phyloP scores from a whole-genome alignment of 768 basidiomycete genomes.

The Lentinula lateritia region DNA sequence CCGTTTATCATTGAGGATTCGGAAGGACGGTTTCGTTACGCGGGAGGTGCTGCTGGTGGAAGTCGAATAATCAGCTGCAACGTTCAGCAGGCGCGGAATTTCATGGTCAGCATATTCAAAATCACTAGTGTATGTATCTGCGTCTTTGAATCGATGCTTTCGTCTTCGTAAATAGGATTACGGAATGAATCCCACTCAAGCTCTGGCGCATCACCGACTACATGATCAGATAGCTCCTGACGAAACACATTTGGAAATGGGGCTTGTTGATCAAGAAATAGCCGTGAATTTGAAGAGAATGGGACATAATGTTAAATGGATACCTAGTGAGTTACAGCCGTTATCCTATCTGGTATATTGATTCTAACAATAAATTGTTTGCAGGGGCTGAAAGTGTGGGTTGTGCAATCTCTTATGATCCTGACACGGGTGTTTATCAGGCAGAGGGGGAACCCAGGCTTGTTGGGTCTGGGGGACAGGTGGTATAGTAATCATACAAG shows the following conservation, averaged over 20 bases:
- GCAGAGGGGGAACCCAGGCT: background rate
- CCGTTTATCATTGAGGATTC: background rate
- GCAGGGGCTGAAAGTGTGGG: background rate
- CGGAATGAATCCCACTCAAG: background rate
- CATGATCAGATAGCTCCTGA: background rate
- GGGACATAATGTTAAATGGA: background rate
- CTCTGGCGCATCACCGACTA: background rate
- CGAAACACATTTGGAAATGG: background rate
- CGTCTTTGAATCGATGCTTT: background rate
- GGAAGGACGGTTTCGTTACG: background rate
- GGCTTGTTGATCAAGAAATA: background rate
- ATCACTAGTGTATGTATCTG: no score
- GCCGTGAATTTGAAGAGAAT: background rate
- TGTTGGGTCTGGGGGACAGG: background rate
- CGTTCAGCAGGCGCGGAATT: background rate
- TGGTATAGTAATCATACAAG: background rate
- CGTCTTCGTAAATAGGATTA: background rate
- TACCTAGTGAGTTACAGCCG: background rate
- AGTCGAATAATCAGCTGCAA: constrained; percentile 2
- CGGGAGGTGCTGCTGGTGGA: constrained; percentile 1
- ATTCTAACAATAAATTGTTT: background rate
- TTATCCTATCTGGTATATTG: background rate
- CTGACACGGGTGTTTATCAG: background rate
- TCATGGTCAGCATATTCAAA: background rate
- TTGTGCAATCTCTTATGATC: background rate